Conservation (phyloP, 2,329 filamentous ascomycete species). For the Talaromyces verruculosus region DNA sequence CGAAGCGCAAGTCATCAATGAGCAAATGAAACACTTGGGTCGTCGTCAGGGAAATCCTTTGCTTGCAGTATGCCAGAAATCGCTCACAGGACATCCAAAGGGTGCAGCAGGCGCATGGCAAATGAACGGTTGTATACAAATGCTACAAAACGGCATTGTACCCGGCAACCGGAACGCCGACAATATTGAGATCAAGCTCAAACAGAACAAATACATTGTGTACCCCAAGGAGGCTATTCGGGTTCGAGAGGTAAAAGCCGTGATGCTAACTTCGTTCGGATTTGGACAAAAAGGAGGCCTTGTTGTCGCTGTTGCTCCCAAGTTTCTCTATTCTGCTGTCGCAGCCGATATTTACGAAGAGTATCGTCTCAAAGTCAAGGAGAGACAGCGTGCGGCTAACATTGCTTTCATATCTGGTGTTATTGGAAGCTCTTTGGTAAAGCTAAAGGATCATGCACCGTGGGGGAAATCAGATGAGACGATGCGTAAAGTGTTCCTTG, state of each 20-base stretch:
- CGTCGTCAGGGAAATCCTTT: constrained; percentile 95
- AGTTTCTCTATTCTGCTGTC: constrained; percentile 68
- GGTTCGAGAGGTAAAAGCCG: constrained; percentile 96
- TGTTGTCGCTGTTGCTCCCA: constrained; percentile 92
- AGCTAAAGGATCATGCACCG: not conserved
- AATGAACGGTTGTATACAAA: constrained; percentile 97
- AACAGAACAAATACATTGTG: constrained; percentile 95
- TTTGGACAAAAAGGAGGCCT: constrained; percentile 99
- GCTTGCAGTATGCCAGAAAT: constrained; percentile 74
- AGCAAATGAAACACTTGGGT: constrained; percentile 91
- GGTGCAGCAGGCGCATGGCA: constrained; percentile 99
- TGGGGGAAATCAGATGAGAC: constrained; percentile 11
- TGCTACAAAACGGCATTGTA: constrained; percentile 88
- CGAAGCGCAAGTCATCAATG: constrained; percentile 95
- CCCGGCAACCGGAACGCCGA: constrained; percentile 97
- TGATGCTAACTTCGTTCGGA: constrained; percentile 97
- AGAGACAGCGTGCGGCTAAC: not conserved
- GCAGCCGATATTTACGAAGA: not conserved
- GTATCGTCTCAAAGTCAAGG: not conserved
- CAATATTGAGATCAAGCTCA: constrained; percentile 93
- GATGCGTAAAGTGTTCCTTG: constrained; percentile 6
- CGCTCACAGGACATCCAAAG: constrained; percentile 97
- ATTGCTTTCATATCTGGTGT: constrained; percentile 2
- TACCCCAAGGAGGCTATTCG: constrained; percentile 94
- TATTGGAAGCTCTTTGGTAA: constrained; percentile 1